These are phyloP conservation scores for Hanseniaspora mollemarum DNA, from an alignment of 805 yeast species.

Conservation along the genomic window DNA sequence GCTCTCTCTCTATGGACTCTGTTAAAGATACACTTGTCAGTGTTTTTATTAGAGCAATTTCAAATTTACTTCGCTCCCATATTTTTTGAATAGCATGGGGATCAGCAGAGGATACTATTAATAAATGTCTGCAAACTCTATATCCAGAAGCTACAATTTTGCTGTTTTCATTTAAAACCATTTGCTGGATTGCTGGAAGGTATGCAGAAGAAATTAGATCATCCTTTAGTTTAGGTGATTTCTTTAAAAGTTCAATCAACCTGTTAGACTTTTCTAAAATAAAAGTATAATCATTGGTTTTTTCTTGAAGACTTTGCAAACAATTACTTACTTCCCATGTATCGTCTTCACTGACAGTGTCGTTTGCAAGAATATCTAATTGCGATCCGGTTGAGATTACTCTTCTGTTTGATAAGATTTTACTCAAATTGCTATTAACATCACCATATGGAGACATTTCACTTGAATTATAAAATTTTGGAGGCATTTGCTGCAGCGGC, in stretches of 20 bases:
- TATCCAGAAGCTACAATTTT: slow-evolving; percentile 67
- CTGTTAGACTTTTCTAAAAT: slow-evolving; percentile 51
- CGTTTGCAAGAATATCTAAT: background rate
- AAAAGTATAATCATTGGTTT: slow-evolving; percentile 21
- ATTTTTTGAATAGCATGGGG: slow-evolving; percentile 40
- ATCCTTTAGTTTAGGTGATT: slow-evolving; percentile 48
- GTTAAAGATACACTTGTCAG: slow-evolving; percentile 40
- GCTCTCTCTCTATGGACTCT: slow-evolving; percentile 54
- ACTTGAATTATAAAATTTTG: slow-evolving; percentile 2
- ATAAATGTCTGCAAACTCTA: slow-evolving; percentile 55
- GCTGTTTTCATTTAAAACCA: slow-evolving; percentile 46
- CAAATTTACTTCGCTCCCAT: slow-evolving; percentile 45
- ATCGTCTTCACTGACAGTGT: slow-evolving; percentile 17
- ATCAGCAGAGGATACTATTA: slow-evolving; percentile 31
- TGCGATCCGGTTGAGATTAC: background rate
- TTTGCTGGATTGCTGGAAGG: slow-evolving; percentile 45
- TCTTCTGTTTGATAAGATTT: background rate
- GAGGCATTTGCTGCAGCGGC: slow-evolving; percentile 2
- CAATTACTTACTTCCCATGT: slow-evolving; percentile 31
- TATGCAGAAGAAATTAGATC: slow-evolving; percentile 54
- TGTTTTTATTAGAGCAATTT: slow-evolving; percentile 52
- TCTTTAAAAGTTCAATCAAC: slow-evolving; percentile 44
- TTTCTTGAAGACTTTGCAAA: slow-evolving; percentile 29
- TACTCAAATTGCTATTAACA: slow-evolving; percentile 2
- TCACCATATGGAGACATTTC: slow-evolving; percentile 12